phyloP scores from a whole-genome alignment of 768 basidiomycete genomes.

The Sarcodon aspratus region DNA sequence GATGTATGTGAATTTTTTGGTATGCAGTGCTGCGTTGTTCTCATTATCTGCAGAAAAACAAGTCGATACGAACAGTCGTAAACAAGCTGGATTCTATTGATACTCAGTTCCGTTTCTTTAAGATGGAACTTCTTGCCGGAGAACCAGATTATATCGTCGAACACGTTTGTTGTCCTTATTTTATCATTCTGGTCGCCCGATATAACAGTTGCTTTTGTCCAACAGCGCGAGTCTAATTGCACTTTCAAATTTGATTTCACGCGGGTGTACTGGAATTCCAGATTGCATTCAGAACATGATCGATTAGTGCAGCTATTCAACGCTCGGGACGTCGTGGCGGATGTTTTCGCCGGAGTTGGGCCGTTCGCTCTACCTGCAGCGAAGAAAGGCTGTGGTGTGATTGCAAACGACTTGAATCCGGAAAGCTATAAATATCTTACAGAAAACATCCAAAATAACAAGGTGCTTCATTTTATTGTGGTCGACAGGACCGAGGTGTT shows the following conservation, averaged over 20 bases:
- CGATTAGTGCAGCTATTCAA: constrained; percentile 69
- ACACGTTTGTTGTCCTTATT: constrained; percentile 45
- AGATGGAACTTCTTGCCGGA: constrained; percentile 95
- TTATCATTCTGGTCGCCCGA: not conserved
- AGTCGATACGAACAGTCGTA: constrained; percentile 73
- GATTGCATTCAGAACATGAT: constrained; percentile 84
- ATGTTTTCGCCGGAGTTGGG: constrained; percentile 96
- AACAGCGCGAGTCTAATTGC: constrained; percentile 76
- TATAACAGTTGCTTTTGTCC: constrained; percentile 1
- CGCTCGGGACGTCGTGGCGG: constrained; percentile 72
- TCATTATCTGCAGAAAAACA: constrained; percentile 65
- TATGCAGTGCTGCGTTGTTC: not conserved
- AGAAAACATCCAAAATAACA: constrained; percentile 66
- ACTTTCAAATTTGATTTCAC: constrained; percentile 90
- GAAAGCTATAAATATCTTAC: constrained; percentile 68
- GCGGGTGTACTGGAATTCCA: constrained; percentile 96
- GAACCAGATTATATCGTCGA: constrained; percentile 79
- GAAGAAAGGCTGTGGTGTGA: constrained; percentile 79
- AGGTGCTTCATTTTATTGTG: constrained; percentile 32
- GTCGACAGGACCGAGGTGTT: not conserved
- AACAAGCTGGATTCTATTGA: constrained; percentile 89
- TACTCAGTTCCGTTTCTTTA: constrained; percentile 80
- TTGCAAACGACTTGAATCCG: constrained; percentile 94
- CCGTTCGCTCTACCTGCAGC: constrained; percentile 93
- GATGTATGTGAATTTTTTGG: constrained; percentile 45